Evolutionary conservation across 805 yeast species (phyloP), one percentile per base, ranked within the genome.

Genomic region (Cyberlindnera samutprakarnensis): DNA sequence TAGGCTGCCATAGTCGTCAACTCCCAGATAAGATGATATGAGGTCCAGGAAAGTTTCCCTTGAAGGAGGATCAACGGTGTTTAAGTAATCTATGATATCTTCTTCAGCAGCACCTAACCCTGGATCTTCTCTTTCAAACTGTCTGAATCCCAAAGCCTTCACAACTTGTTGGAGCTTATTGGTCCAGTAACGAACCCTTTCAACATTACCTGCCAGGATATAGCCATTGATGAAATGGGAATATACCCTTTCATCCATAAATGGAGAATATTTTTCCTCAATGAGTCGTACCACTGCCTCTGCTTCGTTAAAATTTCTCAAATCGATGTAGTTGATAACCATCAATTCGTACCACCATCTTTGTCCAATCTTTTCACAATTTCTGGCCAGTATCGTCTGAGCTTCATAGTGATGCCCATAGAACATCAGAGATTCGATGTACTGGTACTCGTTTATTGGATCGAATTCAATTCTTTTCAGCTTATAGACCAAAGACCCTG

Each of bases 291-390:
- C 54, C 2, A 62, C 27, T 2, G 41, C 41, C 25, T 64, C 64
- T 16, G 72, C 71, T n/a, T 45, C 43, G 5, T 39, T 50, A 5
- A 63, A 33, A 20, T 57, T 47, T 12, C 52, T 53, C n/a, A 47
- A 43, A 7, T 56, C 49, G 21, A 72, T 38, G 28, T 61, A 54
- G 6, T 67, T 54, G 36, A 56, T 57, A 34, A 64, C 52, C n/a
- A 75, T 72, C 16, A 65, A 35, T 31, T 72, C 78, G 36, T 55
- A 53, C 78, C 78, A 72, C 61, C 74, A 72, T 33, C 74, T 48
- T 36, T 68, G 62, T 19, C 64, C 61, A 6, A 56, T 46, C 20
- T 62, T 62, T 3, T 39, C 48, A 6, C 35, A 25, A 8, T 31
- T 15, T 1, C 62, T 46, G 13, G 48, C 39, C 40, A 63, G 65